Conservation (phyloP, 2,329 filamentous ascomycete species). For the Alternaria novae-zelandiae region DNA sequence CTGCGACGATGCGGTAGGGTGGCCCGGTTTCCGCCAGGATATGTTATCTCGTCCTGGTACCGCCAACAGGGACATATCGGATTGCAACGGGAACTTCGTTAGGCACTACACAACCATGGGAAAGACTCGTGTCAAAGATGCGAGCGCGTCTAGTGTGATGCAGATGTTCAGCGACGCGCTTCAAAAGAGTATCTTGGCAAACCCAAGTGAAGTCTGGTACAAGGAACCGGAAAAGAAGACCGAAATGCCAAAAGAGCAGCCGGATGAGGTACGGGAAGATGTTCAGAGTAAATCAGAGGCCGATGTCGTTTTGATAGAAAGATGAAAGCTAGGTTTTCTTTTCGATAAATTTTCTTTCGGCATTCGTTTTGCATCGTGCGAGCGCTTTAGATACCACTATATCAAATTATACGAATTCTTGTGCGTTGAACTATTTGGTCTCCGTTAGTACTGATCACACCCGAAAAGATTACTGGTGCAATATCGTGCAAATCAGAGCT, state of each 20-base stretch:
- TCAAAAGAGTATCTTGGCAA: conserved; percentile 12
- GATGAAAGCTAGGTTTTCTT: not conserved
- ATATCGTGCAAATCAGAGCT: conserved; percentile 15
- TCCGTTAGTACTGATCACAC: not conserved
- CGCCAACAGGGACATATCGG: conserved; percentile 3
- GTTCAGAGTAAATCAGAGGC: not conserved
- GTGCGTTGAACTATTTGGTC: not conserved
- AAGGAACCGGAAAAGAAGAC: conserved; percentile 13
- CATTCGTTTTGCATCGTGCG: not conserved
- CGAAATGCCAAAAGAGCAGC: not conserved
- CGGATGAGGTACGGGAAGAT: not conserved
- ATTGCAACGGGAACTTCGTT: conserved; percentile 40
- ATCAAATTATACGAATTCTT: not conserved
- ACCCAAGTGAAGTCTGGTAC: conserved; percentile 14
- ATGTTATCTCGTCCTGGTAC: conserved; percentile 13
- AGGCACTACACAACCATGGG: conserved; percentile 34
- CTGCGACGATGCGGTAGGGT: conserved; percentile 47
- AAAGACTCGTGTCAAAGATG: conserved; percentile 19
- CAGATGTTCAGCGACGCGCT: conserved; percentile 18
- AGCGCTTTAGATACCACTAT: not conserved
- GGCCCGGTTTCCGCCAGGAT: conserved; percentile 31
- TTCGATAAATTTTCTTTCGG: not conserved
- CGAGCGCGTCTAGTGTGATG: conserved; percentile 15
- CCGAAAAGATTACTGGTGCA: not conserved
- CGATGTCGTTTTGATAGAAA: not conserved